phyloP scores from a whole-genome alignment of 1,284 basidiomycete genomes.

The Naganishia cerealis region DNA sequence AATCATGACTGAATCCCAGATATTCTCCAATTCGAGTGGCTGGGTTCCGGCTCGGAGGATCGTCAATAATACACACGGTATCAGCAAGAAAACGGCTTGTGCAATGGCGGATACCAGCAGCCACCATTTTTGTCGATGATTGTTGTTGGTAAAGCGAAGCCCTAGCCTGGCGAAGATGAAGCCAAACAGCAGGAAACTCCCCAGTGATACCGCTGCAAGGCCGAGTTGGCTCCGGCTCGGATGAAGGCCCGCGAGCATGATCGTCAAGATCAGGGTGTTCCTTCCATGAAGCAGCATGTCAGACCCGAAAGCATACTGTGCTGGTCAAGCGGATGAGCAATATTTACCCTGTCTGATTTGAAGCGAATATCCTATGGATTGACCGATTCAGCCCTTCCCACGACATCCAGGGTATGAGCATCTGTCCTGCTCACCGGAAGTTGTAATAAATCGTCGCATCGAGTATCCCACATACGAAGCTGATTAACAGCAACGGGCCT shows the following conservation, averaged over 20 bases:
- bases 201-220: conserved; percentile 22
- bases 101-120: conserved; percentile 10
- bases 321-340: not conserved
- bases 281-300: not conserved
- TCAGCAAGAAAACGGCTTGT: conserved; percentile 14
- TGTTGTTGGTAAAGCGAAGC: conserved; percentile 20
- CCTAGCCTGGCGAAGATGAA: conserved; percentile 21
- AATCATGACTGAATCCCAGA: conserved; percentile 17
- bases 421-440: conserved; percentile 9
- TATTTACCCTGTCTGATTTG: conserved; percentile 24
- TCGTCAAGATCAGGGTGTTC: conserved; percentile 23
- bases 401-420: too few relatives aligned
- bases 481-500: conserved; percentile 21
- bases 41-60: conserved; percentile 13
- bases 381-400: too few relatives aligned
- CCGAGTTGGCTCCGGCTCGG: conserved; percentile 21
- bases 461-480: conserved; percentile 20
- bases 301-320: not conserved
- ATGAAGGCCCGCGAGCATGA: conserved; percentile 25
- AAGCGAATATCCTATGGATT: conserved; percentile 9
- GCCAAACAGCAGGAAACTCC: conserved; percentile 14
- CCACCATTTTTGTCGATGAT: conserved; percentile 27
- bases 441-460: conserved; percentile 26
- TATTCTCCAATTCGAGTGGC: conserved; percentile 1
- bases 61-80: conserved; percentile 9